Percentiles rank a stretch among this genome's conserved stretches.
Evolutionary conservation across 108 stramenopile species (phyloP).

Genomic region (Pseudonitzschia delicatissima): DNA sequence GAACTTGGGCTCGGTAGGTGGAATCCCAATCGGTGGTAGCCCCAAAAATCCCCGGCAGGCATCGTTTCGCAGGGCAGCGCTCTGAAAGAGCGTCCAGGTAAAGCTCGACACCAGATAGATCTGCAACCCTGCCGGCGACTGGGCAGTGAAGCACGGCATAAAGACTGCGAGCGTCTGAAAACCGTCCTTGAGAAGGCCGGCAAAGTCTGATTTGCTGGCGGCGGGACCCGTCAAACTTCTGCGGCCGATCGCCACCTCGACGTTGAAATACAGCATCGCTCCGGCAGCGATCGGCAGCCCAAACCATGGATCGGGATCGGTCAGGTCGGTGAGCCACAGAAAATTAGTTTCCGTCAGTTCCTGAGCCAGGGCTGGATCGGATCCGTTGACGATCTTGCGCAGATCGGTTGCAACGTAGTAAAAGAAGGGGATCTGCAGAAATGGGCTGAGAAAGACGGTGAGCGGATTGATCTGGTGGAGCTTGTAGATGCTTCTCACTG

Average conservation of each 20-base stretch:
- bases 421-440: constrained; percentile 80
- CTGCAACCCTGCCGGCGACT: constrained; percentile 77
- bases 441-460: constrained; percentile 68
- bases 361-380: constrained; percentile 75
- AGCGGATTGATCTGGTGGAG: constrained; percentile 71
- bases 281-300: constrained; percentile 78
- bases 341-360: constrained; percentile 61
- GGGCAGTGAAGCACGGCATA: constrained; percentile 84
- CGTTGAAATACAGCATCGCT: constrained; percentile 67
- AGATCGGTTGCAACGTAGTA: constrained; percentile 77
- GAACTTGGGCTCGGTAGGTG: constrained; percentile 56
- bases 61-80: constrained; percentile 67
- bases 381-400: constrained; percentile 77
- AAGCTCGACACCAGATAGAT: constrained; percentile 77
- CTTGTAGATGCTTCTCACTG: constrained; percentile 56
- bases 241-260: constrained; percentile 77
- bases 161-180: constrained; percentile 83
- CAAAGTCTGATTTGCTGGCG: constrained; percentile 59
- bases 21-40: constrained; percentile 54
- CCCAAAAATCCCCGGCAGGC: constrained; percentile 49
- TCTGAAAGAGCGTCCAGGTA: constrained; percentile 73
- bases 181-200: constrained; percentile 60
- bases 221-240: constrained; percentile 62
- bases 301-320: constrained; percentile 87
- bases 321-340: constrained; percentile 77